Base-by-base conservation (phyloP, 2,329 filamentous ascomycete genomes). In the Talaromyces sp. region DNA sequence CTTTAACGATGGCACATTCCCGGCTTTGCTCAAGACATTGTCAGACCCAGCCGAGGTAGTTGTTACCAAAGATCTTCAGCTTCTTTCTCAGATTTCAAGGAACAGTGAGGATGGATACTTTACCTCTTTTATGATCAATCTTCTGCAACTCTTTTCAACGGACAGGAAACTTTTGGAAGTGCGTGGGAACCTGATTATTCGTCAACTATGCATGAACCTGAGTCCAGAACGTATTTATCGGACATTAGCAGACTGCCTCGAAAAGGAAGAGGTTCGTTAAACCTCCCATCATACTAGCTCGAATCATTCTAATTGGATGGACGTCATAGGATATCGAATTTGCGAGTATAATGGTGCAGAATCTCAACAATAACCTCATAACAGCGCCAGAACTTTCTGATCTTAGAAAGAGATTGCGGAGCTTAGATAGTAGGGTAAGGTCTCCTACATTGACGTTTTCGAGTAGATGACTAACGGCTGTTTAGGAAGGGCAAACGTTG, bases 261-360 rank as follows among this genome's bases (percentile, higher is more conserved):
- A 98, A 77, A 96, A 93, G 74, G 95, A 99, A 76, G 95, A 98
- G 70, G 81, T 80, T 47, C 59, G 75, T 69, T n/a, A 59, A 14
- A 19, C 33, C 9, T 39, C n/a, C 7, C 14, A 33, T 9, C 9
- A 19, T 41, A 1, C 19, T 31, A 45, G 50, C 37, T 13, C 11
- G 27, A 31, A 31, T 31, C 27, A 31, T 56, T 59, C 66, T 71
- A 61, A 71, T 48, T 37, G 9, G 47, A 35, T 2, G 22, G 14
- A 41, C 39, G 27, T 31, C 27, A 31, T 37, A 85, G 79, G 95
- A 99, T 75, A 88, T 99, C 48, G 96, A 99, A 76, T 99, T 99
- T 78, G 94, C 95, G 16, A 97, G 94, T 75, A 98, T 99, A 72
- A 99, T 99, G 95, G 93, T 99, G 35, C 95, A 99, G 76, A 98